Evolutionary conservation across 768 basidiomycete species (phyloP), one percentile per base, ranked within the genome.

Genomic region (Auriscalpium vulgare): DNA sequence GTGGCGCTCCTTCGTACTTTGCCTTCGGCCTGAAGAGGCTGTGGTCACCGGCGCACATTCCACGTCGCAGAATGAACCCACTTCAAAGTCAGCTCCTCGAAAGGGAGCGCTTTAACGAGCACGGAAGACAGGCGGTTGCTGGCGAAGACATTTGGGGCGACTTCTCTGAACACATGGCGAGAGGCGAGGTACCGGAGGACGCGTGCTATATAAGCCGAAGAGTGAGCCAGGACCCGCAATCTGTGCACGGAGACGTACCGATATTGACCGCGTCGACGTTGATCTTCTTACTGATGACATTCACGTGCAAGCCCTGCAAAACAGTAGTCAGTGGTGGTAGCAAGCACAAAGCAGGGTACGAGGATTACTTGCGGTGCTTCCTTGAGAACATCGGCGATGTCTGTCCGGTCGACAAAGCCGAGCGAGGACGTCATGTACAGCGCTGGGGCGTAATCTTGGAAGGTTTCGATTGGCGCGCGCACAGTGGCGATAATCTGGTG

Each of bases 101-200:
- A 34, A 63, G 60, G 8, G 66, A 46, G 51, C 71, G 73, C 10
- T 66, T 59, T 2, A 69, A 70, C 72, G 37, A 74, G 50, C 40
- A 65, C 54, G 9, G 68, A 66, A 5, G 74, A 74, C 11, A 69
- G 63, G 9, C 72, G 70, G 50, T 71, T 77, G 55, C 73, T 71
- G 2, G 71, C 66, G 55, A 73, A 77, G 8, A 71, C 66, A 56
- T 74, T 60, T 1, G 73, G 73, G n/a, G 51, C 55, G 16, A 73
- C 58, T 53, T 76, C 75, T 19, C 57, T 62, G 56, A 72, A 77
- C 54, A 76, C 62, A 56, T 75, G 73, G 50, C 69, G 65, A 1
- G 68, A 70, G 10, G 72, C 72, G 8, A 76, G 68, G 40, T 67
- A 68, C 19, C 75, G 70, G 8, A 77, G 58, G 51, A 72, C 62